A percentile compares a stretch with the other conserved stretches of the same genome.
These are phyloP conservation scores for Sporothrix humicola DNA, from an alignment of 2,329 filamentous ascomycete species.

Conservation along the genomic window DNA sequence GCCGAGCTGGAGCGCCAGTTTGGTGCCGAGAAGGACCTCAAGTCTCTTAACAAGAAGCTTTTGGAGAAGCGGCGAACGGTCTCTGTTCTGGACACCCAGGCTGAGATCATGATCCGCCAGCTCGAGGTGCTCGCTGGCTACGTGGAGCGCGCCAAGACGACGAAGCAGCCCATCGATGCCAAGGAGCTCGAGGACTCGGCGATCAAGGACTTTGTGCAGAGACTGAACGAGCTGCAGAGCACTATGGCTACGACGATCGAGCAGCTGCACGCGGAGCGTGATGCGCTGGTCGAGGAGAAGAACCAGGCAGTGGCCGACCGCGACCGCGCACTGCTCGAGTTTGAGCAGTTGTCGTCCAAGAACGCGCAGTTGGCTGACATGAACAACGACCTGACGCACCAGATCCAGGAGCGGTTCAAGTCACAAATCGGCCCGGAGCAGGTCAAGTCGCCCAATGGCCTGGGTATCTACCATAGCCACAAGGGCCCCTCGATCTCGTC, in stretches of 20 bases:
- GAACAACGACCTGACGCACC: constrained; percentile 93
- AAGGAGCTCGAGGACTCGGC: constrained; percentile 84
- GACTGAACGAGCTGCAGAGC: constrained; percentile 66
- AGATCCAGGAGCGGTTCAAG: constrained; percentile 93
- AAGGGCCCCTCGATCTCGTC: constrained; percentile 59
- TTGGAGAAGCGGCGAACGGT: constrained; percentile 95
- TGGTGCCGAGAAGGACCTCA: constrained; percentile 66
- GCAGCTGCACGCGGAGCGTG: constrained; percentile 71
- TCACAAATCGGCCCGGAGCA: constrained; percentile 64
- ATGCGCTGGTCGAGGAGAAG: constrained; percentile 84
- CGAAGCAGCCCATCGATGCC: constrained; percentile 78
- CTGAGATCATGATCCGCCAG: constrained; percentile 93
- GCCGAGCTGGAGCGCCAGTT: constrained; percentile 86
- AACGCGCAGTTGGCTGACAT: constrained; percentile 93
- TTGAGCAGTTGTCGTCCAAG: constrained; percentile 91
- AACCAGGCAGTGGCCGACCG: constrained; percentile 81
- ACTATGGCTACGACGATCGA: constrained; percentile 64
- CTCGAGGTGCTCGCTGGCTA: constrained; percentile 88
- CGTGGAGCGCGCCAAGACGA: constrained; percentile 83
- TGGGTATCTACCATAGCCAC: constrained; percentile 61
- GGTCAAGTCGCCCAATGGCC: constrained; percentile 53
- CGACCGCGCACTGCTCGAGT: constrained; percentile 92
- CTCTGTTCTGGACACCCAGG: constrained; percentile 89
- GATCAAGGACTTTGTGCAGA: constrained; percentile 88
- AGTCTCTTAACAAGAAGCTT: constrained; percentile 83